phyloP scores from a whole-genome alignment of 441 rosid species.

The Omphalea diandra region DNA sequence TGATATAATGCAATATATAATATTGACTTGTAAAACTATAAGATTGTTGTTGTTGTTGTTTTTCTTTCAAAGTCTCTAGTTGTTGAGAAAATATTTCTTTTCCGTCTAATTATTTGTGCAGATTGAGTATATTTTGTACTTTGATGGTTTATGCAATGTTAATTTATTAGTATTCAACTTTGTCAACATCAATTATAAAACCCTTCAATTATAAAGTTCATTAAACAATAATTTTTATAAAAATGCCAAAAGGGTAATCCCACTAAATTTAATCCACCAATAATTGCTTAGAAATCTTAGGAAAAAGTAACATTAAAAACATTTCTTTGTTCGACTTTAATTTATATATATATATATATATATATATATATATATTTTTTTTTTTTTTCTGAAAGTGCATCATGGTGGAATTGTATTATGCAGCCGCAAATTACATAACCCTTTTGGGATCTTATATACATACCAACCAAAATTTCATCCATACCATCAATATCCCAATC shows the following conservation, averaged over 20 bases:
- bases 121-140: background rate
- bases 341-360: no score
- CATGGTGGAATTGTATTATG: background rate
- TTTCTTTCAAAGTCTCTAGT: background rate
- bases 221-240: background rate
- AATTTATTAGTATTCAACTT: slow-evolving; percentile 3
- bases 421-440: slow-evolving; percentile 5
- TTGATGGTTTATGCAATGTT: background rate
- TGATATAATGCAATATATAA: background rate
- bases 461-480: background rate
- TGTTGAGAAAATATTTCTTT: background rate
- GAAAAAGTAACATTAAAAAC: background rate
- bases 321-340: no score
- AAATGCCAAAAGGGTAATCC: background rate
- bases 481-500: background rate
- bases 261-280: slow-evolving; percentile 14
- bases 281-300: slow-evolving; percentile 22
- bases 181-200: background rate
- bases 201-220: no score
- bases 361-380: no score
- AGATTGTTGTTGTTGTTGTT: background rate
- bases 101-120: background rate
- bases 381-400: background rate
- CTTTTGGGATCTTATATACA: background rate
- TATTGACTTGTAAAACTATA: background rate